Percentiles rank a stretch among this genome's conserved stretches.
These are phyloP conservation scores for Tricharina praecox DNA, from an alignment of 495 filamentous ascomycete genomes.

Conservation along the genomic window DNA sequence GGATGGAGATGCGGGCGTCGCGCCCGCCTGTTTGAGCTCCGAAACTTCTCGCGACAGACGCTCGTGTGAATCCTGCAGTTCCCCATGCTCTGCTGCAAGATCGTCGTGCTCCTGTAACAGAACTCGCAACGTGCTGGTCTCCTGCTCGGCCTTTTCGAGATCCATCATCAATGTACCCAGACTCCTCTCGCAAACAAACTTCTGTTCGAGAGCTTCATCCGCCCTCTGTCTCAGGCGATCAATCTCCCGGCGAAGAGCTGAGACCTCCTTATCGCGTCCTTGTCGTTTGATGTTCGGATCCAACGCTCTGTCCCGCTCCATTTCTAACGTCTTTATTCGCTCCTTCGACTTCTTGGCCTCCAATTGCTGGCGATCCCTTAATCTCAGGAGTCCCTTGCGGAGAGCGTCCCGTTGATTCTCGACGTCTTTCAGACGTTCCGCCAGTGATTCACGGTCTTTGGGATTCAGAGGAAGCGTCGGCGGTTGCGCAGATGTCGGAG, in stretches of 20 bases:
- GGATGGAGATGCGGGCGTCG: slow-evolving; percentile 41
- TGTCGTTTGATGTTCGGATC: slow-evolving; percentile 50
- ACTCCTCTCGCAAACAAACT: slow-evolving; percentile 91
- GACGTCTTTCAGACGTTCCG: slow-evolving; percentile 76
- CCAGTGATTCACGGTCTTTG: slow-evolving; percentile 39
- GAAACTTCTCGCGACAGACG: slow-evolving; percentile 28
- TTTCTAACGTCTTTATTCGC: slow-evolving; percentile 53
- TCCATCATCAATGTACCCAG: slow-evolving; percentile 90
- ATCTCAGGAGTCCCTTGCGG: slow-evolving; percentile 62
- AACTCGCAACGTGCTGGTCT: slow-evolving; percentile 61
- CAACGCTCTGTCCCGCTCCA: slow-evolving; percentile 59
- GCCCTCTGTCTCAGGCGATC: slow-evolving; percentile 69
- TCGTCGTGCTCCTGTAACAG: slow-evolving; percentile 82
- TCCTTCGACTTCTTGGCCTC: slow-evolving; percentile 68
- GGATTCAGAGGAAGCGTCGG: slow-evolving; percentile 13
- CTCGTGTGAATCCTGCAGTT: slow-evolving; percentile 27
- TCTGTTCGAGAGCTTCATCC: slow-evolving; percentile 89
- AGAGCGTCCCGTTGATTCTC: slow-evolving; percentile 87
- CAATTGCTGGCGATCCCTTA: slow-evolving; percentile 74
- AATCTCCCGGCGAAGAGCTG: slow-evolving; percentile 63
- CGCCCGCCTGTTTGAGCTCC: slow-evolving; percentile 20
- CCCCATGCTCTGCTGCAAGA: slow-evolving; percentile 37
- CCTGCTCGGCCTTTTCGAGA: slow-evolving; percentile 83
- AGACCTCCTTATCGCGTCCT: slow-evolving; percentile 70
- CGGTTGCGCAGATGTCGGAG: neutral